A percentile compares a stretch with the other conserved stretches of the same genome.
Evolutionary conservation across 176 grass and related monocot species (phyloP).

Genomic region (Eleusine coracana): DNA sequence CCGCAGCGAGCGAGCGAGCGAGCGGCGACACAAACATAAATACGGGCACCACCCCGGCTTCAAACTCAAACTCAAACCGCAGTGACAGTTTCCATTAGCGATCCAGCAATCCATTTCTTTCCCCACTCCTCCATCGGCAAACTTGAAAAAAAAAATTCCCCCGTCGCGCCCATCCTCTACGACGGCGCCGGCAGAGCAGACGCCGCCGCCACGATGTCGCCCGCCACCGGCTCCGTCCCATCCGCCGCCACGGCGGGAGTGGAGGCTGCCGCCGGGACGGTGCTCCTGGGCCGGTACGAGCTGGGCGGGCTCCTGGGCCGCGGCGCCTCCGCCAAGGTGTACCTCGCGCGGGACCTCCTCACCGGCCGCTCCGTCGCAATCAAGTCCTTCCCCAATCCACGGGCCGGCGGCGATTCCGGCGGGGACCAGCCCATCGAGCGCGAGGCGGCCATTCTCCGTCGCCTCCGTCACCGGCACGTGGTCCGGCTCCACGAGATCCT

Average conservation of each 20-base stretch:
- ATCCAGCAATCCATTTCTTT: too few species aligned
- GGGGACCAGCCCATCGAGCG: conserved; percentile 43
- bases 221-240: conserved; percentile 55
- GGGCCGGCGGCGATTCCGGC: background rate
- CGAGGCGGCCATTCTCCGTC: conserved; percentile 64
- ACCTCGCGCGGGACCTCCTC: conserved; percentile 63
- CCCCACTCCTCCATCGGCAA: background rate
- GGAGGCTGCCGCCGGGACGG: background rate
- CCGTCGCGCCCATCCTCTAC: conserved; percentile 32
- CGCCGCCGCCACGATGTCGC: conserved; percentile 60
- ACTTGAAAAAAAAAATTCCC: background rate
- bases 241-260: background rate
- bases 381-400: conserved; percentile 75
- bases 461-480: conserved; percentile 74
- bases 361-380: conserved; percentile 66
- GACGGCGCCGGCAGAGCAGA: conserved; percentile 51
- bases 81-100: too few species aligned
- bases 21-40: too few species aligned
- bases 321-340: conserved; percentile 93
- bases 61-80: too few species aligned
- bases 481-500: conserved; percentile 73
- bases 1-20: too few species aligned
- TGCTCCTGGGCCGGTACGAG: conserved; percentile 69
- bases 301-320: conserved; percentile 72
- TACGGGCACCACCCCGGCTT: too few species aligned